Evolutionary conservation across 1,284 basidiomycete genomes (phyloP), one percentile per base, ranked within the genome.

Genomic region (Apiotrichum sp.): DNA sequence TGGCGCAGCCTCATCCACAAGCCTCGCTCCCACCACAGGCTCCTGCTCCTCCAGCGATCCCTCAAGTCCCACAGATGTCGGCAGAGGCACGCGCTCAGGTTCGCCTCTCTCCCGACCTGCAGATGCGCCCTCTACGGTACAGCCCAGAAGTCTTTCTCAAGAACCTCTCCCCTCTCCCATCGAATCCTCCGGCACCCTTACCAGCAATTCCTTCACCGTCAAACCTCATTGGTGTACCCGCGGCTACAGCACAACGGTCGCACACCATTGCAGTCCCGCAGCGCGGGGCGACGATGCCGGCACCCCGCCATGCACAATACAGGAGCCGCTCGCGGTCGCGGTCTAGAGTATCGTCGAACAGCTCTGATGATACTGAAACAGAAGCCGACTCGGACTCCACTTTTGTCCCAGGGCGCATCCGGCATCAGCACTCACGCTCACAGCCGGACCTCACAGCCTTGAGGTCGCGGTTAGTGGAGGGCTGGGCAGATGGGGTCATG

Each of bases 371-470:
- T 29, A 65, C 69, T 1, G 71, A 73, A 45, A 67, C 70, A 1
- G 68, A 68, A 32, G 65, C 65, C 32, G 70, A 66, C 59, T 71
- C 62, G 47, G 68, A 67, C 59, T 61, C 65, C 38, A 68, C 67
- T 1, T 65, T 66, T 33, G 66, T 67, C 8, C 68, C 65, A 0
- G 61, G 64, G 5, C 58, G 65, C 2, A 47, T 57, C 22, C 36
- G 49, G n/a, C 36, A 51, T 10, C 53, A 65, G 49, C 66, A 69
- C 29, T 69, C 68, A 16, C 56, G 57, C 4, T 71, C 69, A 35
- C 72, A 74, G 55, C 72, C 72, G 0, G 70, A 74, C 53, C 54
- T 74, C 38, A 61, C 61, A 6, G 68, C 63, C 4, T 53, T 74
- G 48, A 59, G 70, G 6, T 65, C 65, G n/a, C 58, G 64, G 5